phyloP scores from a whole-genome alignment of 2,329 filamentous ascomycete species.

The Penicillium sp. region DNA sequence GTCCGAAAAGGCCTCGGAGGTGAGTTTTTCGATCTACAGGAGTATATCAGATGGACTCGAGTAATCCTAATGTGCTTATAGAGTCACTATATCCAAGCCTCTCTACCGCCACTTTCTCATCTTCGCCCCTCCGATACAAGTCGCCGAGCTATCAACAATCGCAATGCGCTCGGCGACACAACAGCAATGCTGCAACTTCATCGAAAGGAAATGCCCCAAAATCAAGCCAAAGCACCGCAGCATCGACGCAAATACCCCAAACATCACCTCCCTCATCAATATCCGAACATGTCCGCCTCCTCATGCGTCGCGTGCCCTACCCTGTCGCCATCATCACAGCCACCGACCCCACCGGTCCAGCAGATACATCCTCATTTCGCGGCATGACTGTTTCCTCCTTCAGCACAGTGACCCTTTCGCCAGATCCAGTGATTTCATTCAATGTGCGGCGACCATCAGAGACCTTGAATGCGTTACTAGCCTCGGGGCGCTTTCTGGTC shows the following conservation, averaged over 20 bases:
- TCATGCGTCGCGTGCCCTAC: slow-evolving; percentile 57
- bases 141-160: slow-evolving; percentile 5
- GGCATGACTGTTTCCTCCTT: slow-evolving; percentile 63
- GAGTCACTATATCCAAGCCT: neutral
- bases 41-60: neutral
- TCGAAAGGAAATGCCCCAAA: neutral
- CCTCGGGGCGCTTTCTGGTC: slow-evolving; percentile 48
- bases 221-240: neutral
- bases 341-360: slow-evolving; percentile 33
- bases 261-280: slow-evolving; percentile 18
- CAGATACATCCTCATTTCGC: slow-evolving; percentile 33
- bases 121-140: neutral
- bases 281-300: slow-evolving; percentile 39
- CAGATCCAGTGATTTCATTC: slow-evolving; percentile 59
- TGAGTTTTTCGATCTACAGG: slow-evolving; percentile 5
- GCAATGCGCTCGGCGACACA: slow-evolving; percentile 17
- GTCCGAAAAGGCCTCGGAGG: slow-evolving; percentile 21
- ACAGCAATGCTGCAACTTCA: slow-evolving; percentile 14
- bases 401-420: slow-evolving; percentile 56
- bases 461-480: slow-evolving; percentile 53
- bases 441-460: slow-evolving; percentile 58
- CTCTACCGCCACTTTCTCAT: neutral
- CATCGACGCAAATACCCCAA: neutral
- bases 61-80: neutral
- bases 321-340: slow-evolving; percentile 58